Evolutionary conservation across 768 basidiomycete species (phyloP), one percentile per base, ranked within the genome.

Genomic region (Pulveroboletus sp.): DNA sequence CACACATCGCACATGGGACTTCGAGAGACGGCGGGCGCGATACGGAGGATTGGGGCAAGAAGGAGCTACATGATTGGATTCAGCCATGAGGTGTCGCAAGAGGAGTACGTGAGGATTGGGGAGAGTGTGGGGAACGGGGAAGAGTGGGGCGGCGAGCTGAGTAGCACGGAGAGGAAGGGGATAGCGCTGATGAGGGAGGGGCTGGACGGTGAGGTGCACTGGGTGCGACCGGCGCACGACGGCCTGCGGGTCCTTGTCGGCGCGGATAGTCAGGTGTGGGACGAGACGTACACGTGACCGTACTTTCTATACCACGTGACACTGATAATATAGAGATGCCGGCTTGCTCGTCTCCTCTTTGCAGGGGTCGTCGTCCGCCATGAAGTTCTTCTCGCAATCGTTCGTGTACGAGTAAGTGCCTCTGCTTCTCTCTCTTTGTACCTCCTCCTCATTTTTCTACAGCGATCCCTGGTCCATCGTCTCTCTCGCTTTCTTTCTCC

Each of bases 391-490:
- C 49, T 69, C 77, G 33, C 77, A 79, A 62, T 77, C 77, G 59
- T 79, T 76, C 61, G 71, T 77, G 69, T 79, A 79, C 69, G 77
- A 79, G 77, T 79, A 40, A 63, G 78, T 76, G 2, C 24, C 5
- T 13, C 2, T 4, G 8, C 8, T 6, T 3, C 8, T 6, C 27
- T 7, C 1, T 13, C 1, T 21, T 14, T 2, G 1, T 1, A 11
- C 0, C 10, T 26, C 33, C 14, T 14, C 2, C 15, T 43, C 26
- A 53, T 14, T 14, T 7, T 59, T 1, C 1, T 1, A 1, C 39
- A 93, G 93, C 77, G 91, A 96, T 80, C 82, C 93, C 68, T 93
- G 94, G 83, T 77, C 89, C 50, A 94, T 89, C 58, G 89, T 95
- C 51, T 83, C 94, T 17, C 77, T 95, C 56, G 94, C 94, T 11